Base-by-base conservation (phyloP, 306 rosid genomes). In the Castanospermum australe region DNA sequence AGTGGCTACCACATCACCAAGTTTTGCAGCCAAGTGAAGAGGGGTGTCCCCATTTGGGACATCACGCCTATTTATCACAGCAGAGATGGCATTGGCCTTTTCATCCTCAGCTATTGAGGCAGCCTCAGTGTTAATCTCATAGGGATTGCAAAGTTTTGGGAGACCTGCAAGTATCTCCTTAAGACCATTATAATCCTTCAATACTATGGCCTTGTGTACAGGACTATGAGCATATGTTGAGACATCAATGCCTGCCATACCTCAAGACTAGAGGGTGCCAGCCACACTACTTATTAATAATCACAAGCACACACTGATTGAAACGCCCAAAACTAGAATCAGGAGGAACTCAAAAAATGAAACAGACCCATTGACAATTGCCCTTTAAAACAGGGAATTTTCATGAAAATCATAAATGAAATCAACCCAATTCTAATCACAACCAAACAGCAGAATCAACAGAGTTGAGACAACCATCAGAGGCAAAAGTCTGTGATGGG, bases 31-130 rank as follows among this genome's bases (percentile, higher is more conserved):
- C 87, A 94, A 75, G 83, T 94, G 99, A 62, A 92, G 94, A 59
- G 99, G 92, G 28, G 95, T 91, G 75, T 92, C 97, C 5, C 97
- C 90, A 59, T 94, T 88, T 0, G 87, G 90, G 30, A 94, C 99
- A 70, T 92, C 97, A 20, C 99, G 88, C 24, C 88, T 84, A 76
- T 94, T 93, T 71, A 89, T 72, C 47, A 86, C 82, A 0, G 90
- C 87, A 14, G 97, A 74, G 6, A 94, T 87, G 12, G 78, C 57
- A 55, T 82, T 86, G n/a, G 89, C 98, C 81, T 92, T 94, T 67
- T 83, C 90, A 57, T 94, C 98, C 81, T 94, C 98, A 7, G 89
- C 92, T 71, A 87, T 54, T 24, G 98, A 90, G 2, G 84, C 87
- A 8, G 84, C 81, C 84, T 94, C 98, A 0, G 87, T 92, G 5